Evolutionary conservation across 2,329 filamentous ascomycete genomes (phyloP).

Genomic region (Cladophialophora chaetospira): DNA sequence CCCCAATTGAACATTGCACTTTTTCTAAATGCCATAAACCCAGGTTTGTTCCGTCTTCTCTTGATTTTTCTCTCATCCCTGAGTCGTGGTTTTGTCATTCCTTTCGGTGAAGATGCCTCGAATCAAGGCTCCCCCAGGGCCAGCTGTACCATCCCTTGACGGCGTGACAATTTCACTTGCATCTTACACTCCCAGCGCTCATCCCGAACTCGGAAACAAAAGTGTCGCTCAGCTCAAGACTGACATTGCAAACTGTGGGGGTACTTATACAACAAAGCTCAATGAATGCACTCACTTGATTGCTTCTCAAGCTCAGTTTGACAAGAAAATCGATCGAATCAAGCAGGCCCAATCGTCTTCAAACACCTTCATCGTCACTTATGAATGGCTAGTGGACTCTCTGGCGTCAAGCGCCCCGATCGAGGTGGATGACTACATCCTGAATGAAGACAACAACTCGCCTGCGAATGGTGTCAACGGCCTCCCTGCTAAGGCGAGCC

Average conservation of each 20-base stretch:
- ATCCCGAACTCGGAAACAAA: constrained; percentile 13
- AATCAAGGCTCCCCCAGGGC: constrained; percentile 8
- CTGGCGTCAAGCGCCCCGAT: constrained; percentile 14
- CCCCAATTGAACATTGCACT: neutral
- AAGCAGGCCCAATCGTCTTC: constrained; percentile 7
- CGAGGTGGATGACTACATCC: constrained; percentile 8
- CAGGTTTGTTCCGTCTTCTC: neutral
- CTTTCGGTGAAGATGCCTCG: constrained; percentile 14
- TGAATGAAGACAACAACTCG: constrained; percentile 3
- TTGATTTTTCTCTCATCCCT: neutral
- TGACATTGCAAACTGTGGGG: constrained; percentile 40
- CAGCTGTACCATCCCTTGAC: constrained; percentile 7
- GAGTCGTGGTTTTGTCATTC: neutral
- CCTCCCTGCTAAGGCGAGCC: neutral
- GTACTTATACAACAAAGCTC: constrained; percentile 38
- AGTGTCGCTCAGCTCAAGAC: constrained; percentile 33
- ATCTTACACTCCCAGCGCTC: constrained; percentile 9
- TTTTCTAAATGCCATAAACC: constrained; percentile 9
- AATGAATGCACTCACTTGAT: constrained; percentile 44
- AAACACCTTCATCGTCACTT: constrained; percentile 10
- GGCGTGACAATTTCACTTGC: constrained; percentile 21
- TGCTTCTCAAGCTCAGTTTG: constrained; percentile 41
- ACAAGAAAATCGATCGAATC: constrained; percentile 34
- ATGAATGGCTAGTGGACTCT: constrained; percentile 24
- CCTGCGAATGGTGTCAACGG: neutral